Evolutionary conservation across 139 green algal species (phyloP), one percentile per base, ranked within the genome.

Genomic region (Tetratostichococcus sp.): DNA sequence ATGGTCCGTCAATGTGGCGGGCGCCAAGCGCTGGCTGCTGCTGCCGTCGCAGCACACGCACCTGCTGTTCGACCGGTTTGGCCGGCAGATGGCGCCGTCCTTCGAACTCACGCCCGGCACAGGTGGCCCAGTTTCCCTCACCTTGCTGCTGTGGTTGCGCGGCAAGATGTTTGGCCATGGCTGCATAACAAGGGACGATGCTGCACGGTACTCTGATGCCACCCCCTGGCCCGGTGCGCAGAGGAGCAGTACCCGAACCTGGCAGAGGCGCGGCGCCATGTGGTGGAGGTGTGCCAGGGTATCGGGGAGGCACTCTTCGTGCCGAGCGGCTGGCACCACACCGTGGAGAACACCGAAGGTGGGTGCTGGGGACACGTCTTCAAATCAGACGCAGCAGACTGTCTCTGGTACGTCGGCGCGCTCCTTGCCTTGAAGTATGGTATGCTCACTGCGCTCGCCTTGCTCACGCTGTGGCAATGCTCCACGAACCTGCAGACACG

Each of bases 261-360:
- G 43, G 65, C 43, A 30, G 32, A 71, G 31, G 84, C 77, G 14
- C 65, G 69, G 32, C 32, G 75, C 30, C 59, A 81, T 30, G 33
- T 84, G 17, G 11, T 91, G 6, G 76, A 83, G n/a, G 35, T 88
- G 17, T 32, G 85, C 32, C 89, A 97, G 85, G 81, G 80, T 30
- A 32, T 82, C 16, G 93, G 91, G 1, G 90, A 97, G 35, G 84
- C 85, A 0, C 78, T 98, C 65, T 98, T 97, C 83, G 92, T 98
- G 43, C 94, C 94, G n/a, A 89, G 83, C 65, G 91, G 90, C 22
- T 98, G 94, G 94, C 85, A 89, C 73, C 94, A 98, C 82, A 88
- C 85, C 23, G 94, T 97, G 34, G 74, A 86, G 21, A 98, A 98
- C 78, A 50, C 94, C 59, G 83, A 84, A 0, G 50, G 50, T 62